Evolutionary conservation across 495 filamentous ascomycete species (phyloP).

Genomic region (Aspergillus haitiensis): DNA sequence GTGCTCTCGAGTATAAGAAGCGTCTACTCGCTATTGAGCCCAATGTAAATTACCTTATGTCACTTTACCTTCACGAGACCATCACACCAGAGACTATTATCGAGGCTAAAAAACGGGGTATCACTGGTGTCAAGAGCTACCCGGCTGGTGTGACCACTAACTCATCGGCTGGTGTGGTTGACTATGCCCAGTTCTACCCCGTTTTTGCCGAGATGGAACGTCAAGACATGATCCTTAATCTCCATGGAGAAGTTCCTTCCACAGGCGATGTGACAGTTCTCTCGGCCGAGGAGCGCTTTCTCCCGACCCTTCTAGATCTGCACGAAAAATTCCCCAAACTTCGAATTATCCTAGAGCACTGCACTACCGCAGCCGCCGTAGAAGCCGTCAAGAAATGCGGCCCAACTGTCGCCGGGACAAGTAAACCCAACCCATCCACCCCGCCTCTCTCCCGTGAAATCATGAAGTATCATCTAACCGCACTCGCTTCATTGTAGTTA

Average conservation of each 20-base stretch:
- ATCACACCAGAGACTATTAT: conserved; percentile 78
- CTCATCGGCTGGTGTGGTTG: conserved; percentile 75
- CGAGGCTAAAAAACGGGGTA: conserved; percentile 60
- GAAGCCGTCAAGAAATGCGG: conserved; percentile 75
- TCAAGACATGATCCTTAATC: conserved; percentile 61
- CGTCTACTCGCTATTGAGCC: conserved; percentile 67
- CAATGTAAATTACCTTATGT: conserved; percentile 81
- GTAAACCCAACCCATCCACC: conserved; percentile 8
- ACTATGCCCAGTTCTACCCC: conserved; percentile 68
- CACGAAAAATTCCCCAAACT: conserved; percentile 75
- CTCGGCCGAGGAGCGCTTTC: conserved; percentile 78
- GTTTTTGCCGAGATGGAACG: conserved; percentile 80
- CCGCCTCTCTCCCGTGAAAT: not conserved
- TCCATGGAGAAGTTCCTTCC: conserved; percentile 61
- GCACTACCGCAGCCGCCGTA: conserved; percentile 79
- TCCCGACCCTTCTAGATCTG: conserved; percentile 71
- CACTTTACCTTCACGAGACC: conserved; percentile 75
- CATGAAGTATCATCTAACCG: conserved; percentile 1
- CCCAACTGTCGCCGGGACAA: conserved; percentile 57
- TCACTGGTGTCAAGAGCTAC: conserved; percentile 59
- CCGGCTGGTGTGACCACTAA: conserved; percentile 77
- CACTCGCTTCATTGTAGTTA: conserved; percentile 41
- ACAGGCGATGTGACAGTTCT: conserved; percentile 62
- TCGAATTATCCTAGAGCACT: conserved; percentile 76
- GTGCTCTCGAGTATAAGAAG: conserved; percentile 73